Conservation (phyloP, 2,329 filamentous ascomycete genomes). For the Ascochyta pisi region DNA sequence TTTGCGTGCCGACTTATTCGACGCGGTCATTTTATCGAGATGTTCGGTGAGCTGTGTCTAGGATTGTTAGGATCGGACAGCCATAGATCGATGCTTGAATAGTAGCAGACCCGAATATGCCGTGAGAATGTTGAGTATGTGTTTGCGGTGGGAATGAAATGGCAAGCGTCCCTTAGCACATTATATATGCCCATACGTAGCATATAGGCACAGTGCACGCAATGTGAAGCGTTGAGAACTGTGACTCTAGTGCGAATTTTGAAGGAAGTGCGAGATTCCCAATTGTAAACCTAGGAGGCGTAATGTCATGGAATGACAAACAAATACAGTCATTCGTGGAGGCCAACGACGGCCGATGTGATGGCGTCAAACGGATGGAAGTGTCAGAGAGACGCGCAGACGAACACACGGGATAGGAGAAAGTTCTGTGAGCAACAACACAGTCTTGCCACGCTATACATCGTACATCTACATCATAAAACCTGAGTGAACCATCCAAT, state of each 20-base stretch:
- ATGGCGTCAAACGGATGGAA: not conserved
- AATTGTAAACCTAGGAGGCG: too few relatives aligned
- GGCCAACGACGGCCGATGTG: not conserved
- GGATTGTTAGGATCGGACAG: too few relatives aligned
- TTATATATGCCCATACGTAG: too few relatives aligned
- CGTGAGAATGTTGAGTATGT: not conserved
- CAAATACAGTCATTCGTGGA: not conserved
- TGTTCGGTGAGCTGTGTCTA: too few relatives aligned
- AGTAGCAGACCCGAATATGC: not conserved
- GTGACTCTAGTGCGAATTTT: too few relatives aligned
- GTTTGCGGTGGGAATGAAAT: not conserved
- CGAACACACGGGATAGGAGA: not conserved
- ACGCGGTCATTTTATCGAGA: too few relatives aligned
- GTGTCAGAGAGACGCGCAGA: not conserved
- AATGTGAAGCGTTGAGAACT: too few relatives aligned
- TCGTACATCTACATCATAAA: not conserved
- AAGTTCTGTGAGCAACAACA: not conserved
- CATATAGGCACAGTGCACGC: too few relatives aligned
- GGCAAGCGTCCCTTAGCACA: not conserved
- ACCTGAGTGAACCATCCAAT: slow-evolving; percentile 1
- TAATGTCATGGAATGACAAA: not conserved
- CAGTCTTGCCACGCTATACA: not conserved
- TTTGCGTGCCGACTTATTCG: too few relatives aligned
- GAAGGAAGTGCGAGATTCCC: too few relatives aligned
- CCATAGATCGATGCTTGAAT: too few relatives aligned